Base-by-base conservation (phyloP, 768 basidiomycete genomes). In the Auricularia sp. region DNA sequence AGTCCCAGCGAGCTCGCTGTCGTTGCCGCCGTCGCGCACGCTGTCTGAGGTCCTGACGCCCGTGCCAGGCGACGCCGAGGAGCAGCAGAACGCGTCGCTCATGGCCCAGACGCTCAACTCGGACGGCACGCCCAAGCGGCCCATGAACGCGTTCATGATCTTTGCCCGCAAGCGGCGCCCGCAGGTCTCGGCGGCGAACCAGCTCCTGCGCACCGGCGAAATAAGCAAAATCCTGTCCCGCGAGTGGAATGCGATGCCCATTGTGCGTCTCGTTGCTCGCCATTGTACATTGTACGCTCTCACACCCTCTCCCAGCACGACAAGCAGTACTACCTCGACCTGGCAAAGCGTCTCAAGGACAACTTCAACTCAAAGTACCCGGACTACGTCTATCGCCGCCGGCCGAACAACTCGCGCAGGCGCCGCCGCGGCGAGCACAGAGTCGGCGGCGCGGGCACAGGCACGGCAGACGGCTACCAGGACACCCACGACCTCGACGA, bases 141-240 rank as follows among this genome's bases (percentile, higher is more conserved):
- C 91, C 39, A 93, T 93, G 91, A 93, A 93, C 73, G 91, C 91
- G 23, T 93, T 93, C 78, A 93, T 93, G 91, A 93, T 93, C 66
- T 93, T 92, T 70, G 91, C 91, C 66, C 84, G 91, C 29, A 82
- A 87, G 62, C 81, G 91, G 64, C 79, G 91, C 53, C 91, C 91
- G 18, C 88, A 93, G 73, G 89, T 93, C 39, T 85, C 88, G 7
- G 84, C 88, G n/a, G 88, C 88, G 67, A 89, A 93, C 72, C 90
- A 91, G 73, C 84, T 89, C 56, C 87, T 93, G 89, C 86, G 91
- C 47, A 93, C 91, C 0, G 91, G 91, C 16, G 91, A 93, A 70
- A 91, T 93, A 63, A 89, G 87, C 78, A 93, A 93, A 76, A 85
- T 93, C 63, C 78, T 93, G 67, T 88, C 86, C 76, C 87, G 86